Conservation (phyloP, 1,139 yeast genomes). For the Yamadazyma friedrichii region DNA sequence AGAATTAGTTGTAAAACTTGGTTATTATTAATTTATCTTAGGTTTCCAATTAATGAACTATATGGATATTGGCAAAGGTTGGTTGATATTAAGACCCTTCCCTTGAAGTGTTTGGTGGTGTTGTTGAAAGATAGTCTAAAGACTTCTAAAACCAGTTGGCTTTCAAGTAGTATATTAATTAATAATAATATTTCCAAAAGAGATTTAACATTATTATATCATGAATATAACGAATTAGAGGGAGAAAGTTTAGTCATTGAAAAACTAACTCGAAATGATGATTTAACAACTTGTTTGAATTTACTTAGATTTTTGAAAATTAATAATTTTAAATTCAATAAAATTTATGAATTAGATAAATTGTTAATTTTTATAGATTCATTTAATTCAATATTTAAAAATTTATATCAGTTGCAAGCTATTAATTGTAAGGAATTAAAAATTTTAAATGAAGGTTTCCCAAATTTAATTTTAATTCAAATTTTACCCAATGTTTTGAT, state of each 20-base stretch:
- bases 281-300: slow-evolving; percentile 7
- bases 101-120: slow-evolving; percentile 1
- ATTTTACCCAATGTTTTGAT: slow-evolving; percentile 13
- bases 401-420: slow-evolving; percentile 13
- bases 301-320: slow-evolving; percentile 5
- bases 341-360: slow-evolving; percentile 1
- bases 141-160: slow-evolving; percentile 13
- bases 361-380: slow-evolving; percentile 14
- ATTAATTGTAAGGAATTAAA: slow-evolving; percentile 5
- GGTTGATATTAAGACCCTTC: slow-evolving; percentile 1
- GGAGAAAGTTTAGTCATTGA: not conserved
- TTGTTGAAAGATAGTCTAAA: slow-evolving; percentile 9
- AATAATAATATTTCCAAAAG: slow-evolving; percentile 1
- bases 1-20: slow-evolving; percentile 8
- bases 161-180: slow-evolving; percentile 11
- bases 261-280: slow-evolving; percentile 2
- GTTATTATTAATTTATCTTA: slow-evolving; percentile 11
- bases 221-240: not conserved
- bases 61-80: slow-evolving; percentile 12
- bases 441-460: slow-evolving; percentile 4
- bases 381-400: slow-evolving; percentile 15
- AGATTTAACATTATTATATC: slow-evolving; percentile 1
- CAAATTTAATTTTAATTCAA: slow-evolving; percentile 15
- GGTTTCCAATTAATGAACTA: slow-evolving; percentile 4
- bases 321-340: slow-evolving; percentile 3